These are phyloP conservation scores for Starmerella kuoi DNA, from an alignment of 805 yeast genomes.

Conservation along the genomic window DNA sequence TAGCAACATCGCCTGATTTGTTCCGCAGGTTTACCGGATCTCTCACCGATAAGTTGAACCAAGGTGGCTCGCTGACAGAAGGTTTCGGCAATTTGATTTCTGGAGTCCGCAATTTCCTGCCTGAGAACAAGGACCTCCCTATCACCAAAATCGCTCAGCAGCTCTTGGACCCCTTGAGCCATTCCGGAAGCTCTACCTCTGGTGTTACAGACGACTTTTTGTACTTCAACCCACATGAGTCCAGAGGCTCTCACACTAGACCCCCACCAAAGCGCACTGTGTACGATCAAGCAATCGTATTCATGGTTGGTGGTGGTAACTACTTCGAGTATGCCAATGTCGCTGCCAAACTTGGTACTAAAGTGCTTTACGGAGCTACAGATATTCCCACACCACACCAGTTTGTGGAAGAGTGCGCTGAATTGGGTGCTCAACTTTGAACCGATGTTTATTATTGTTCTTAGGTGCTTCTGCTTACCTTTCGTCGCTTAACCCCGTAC, in stretches of 20 bases:
- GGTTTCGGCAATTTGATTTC: slow-evolving; percentile 84
- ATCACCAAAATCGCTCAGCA: slow-evolving; percentile 85
- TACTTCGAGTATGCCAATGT: slow-evolving; percentile 87
- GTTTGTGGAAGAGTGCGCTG: slow-evolving; percentile 27
- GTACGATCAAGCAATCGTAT: slow-evolving; percentile 72
- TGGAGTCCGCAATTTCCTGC: slow-evolving; percentile 74
- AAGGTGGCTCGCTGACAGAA: slow-evolving; percentile 71
- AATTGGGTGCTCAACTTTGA: slow-evolving; percentile 23
- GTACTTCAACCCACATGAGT: slow-evolving; percentile 74
- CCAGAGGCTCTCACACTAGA: slow-evolving; percentile 79
- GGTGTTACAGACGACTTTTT: slow-evolving; percentile 56
- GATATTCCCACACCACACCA: slow-evolving; percentile 30
- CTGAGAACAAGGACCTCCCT: slow-evolving; percentile 79
- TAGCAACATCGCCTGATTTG: slow-evolving; percentile 26
- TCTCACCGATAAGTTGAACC: slow-evolving; percentile 60
- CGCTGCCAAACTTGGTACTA: slow-evolving; percentile 63
- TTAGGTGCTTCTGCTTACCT: slow-evolving; percentile 1
- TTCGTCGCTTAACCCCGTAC: neutral
- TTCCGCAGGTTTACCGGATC: slow-evolving; percentile 52
- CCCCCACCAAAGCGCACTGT: slow-evolving; percentile 69
- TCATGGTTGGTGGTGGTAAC: slow-evolving; percentile 94
- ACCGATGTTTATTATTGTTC: too few species aligned
- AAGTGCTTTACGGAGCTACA: slow-evolving; percentile 79
- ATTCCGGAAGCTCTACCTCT: slow-evolving; percentile 25
- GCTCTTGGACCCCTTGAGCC: slow-evolving; percentile 60